These are phyloP conservation scores for Pseudonitzschia multiseries DNA, from an alignment of 108 stramenopile genomes.

Conservation along the genomic window DNA sequence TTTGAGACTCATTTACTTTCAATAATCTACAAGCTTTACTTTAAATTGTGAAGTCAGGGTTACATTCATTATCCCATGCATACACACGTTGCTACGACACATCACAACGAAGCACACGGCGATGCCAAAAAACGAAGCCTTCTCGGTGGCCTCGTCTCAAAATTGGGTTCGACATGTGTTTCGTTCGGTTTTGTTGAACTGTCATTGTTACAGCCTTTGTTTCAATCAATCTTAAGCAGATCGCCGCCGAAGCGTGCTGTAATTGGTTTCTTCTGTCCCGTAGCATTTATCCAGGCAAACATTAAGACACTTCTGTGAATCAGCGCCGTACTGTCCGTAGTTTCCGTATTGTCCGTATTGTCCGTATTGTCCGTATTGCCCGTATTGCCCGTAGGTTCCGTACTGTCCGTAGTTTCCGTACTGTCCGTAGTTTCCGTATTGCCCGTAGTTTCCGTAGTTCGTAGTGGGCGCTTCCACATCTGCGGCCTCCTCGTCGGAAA, in stretches of 20 bases:
- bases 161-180: too few species aligned
- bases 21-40: too few species aligned
- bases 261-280: neutral
- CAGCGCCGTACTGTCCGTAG: neutral
- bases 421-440: neutral
- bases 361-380: neutral
- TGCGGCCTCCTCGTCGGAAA: neutral
- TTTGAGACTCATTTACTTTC: too few species aligned
- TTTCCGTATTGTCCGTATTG: neutral
- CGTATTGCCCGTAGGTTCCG: neutral
- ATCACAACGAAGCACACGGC: too few species aligned
- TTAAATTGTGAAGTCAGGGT: too few species aligned
- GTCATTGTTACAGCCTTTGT: too few species aligned
- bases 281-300: neutral
- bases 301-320: neutral
- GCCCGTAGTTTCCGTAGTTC: too few species aligned
- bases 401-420: neutral
- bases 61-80: too few species aligned
- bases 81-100: too few species aligned
- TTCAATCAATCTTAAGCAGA: neutral
- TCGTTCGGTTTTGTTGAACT: too few species aligned
- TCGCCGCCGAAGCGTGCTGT: neutral
- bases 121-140: too few species aligned
- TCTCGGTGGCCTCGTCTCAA: too few species aligned
- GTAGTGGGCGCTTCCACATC: neutral